Percentiles rank a stretch among this genome's conserved stretches.
Evolutionary conservation across 768 basidiomycete species (phyloP).

Genomic region (Calocybe cyanea): DNA sequence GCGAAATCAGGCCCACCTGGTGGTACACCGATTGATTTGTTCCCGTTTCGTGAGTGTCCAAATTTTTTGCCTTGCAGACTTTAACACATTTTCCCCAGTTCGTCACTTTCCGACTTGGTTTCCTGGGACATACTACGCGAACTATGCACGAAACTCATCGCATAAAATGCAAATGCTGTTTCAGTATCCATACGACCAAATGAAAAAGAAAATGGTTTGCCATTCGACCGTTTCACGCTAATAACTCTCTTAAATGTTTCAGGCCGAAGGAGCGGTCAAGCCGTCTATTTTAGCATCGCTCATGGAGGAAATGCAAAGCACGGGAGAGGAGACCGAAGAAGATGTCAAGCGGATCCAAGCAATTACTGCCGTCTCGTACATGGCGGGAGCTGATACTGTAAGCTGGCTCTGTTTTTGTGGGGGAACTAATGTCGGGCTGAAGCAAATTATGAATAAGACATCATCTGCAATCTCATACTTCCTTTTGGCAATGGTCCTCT

Average conservation of each 20-base stretch:
- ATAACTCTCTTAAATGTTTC: not conserved
- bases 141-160: slow-evolving; percentile 2
- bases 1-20: slow-evolving; percentile 22
- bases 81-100: slow-evolving; percentile 1
- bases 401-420: too few relatives aligned
- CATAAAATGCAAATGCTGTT: not conserved
- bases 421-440: too few relatives aligned
- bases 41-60: slow-evolving; percentile 25
- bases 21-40: slow-evolving; percentile 15
- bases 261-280: slow-evolving; percentile 18
- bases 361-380: slow-evolving; percentile 17
- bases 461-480: too few relatives aligned
- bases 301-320: slow-evolving; percentile 11
- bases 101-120: slow-evolving; percentile 12
- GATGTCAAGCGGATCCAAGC: slow-evolving; percentile 16
- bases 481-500: too few relatives aligned
- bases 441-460: too few relatives aligned
- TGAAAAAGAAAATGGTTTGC: slow-evolving; percentile 10
- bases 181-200: slow-evolving; percentile 7
- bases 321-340: slow-evolving; percentile 1
- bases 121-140: slow-evolving; percentile 12
- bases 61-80: not conserved
- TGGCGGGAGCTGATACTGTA: slow-evolving; percentile 26
- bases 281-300: slow-evolving; percentile 20
- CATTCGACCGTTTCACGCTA: not conserved